A percentile compares a stretch with the other conserved stretches of the same genome.
Evolutionary conservation across 2,329 filamentous ascomycete species (phyloP).

Genomic region (Boeremia lycopersici): DNA sequence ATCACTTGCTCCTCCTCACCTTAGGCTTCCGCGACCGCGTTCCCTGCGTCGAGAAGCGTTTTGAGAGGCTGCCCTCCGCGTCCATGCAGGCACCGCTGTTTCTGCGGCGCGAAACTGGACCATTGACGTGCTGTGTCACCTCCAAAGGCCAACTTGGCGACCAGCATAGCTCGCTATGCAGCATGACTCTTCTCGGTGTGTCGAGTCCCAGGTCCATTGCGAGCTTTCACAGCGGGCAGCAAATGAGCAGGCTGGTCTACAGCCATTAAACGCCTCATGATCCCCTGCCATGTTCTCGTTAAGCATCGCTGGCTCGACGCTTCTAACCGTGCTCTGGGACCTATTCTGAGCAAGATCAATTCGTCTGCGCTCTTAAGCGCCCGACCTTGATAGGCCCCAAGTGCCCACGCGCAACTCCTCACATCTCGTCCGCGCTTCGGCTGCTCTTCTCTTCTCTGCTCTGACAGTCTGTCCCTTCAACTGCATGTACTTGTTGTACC

Average conservation of each 20-base stretch:
- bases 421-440: slow-evolving; percentile 39
- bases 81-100: slow-evolving; percentile 45
- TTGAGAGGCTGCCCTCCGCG: slow-evolving; percentile 35
- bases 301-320: slow-evolving; percentile 31
- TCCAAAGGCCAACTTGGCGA: slow-evolving; percentile 36
- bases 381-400: slow-evolving; percentile 43
- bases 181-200: slow-evolving; percentile 34
- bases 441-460: slow-evolving; percentile 34
- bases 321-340: slow-evolving; percentile 34
- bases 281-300: slow-evolving; percentile 34
- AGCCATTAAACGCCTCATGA: slow-evolving; percentile 44
- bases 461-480: slow-evolving; percentile 38
- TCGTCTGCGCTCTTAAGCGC: slow-evolving; percentile 46
- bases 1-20: slow-evolving; percentile 23
- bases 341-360: slow-evolving; percentile 48
- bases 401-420: slow-evolving; percentile 39
- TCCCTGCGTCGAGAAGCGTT: slow-evolving; percentile 26
- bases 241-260: slow-evolving; percentile 36
- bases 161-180: slow-evolving; percentile 29
- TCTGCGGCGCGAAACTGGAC: slow-evolving; percentile 41
- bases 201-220: slow-evolving; percentile 37
- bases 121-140: slow-evolving; percentile 39
- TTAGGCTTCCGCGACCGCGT: slow-evolving; percentile 31
- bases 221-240: slow-evolving; percentile 31
- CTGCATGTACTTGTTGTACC: slow-evolving; percentile 38